Evolutionary conservation across 306 rosid genomes (phyloP).

Genomic region (Dryas octopetala): DNA sequence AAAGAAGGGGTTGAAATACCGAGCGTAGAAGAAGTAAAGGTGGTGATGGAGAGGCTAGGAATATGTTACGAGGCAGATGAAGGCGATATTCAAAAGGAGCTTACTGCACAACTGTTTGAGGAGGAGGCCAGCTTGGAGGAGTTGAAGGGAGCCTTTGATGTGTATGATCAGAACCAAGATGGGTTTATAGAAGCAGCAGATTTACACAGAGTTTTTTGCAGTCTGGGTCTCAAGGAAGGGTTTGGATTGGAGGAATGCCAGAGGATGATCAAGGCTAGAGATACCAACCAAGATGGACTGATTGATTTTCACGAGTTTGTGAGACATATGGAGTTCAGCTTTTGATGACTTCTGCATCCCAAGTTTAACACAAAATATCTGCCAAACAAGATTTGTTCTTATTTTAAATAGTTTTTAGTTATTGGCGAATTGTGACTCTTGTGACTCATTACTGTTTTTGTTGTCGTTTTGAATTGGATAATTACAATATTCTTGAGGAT

Average conservation of each 20-base stretch:
- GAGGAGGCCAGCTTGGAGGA: constrained; percentile 43
- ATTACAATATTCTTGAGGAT: too few species aligned
- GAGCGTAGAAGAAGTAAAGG: constrained; percentile 22
- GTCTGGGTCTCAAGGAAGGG: constrained; percentile 36
- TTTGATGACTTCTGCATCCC: background rate
- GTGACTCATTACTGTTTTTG: too few species aligned
- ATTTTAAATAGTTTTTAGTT: too few species aligned
- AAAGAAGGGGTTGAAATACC: too few species aligned
- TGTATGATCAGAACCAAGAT: constrained; percentile 52
- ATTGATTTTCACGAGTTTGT: constrained; percentile 45
- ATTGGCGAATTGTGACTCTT: too few species aligned
- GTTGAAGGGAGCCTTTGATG: constrained; percentile 48
- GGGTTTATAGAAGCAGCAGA: constrained; percentile 49
- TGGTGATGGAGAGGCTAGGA: constrained; percentile 41
- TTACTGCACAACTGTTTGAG: constrained; percentile 34
- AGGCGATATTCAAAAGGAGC: background rate
- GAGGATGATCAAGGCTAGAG: constrained; percentile 41
- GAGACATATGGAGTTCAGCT: constrained; percentile 32
- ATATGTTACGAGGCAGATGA: constrained; percentile 7
- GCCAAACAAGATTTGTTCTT: too few species aligned
- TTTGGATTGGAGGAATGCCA: constrained; percentile 24
- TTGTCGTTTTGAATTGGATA: too few species aligned
- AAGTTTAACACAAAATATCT: too few species aligned
- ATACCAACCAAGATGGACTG: constrained; percentile 43
- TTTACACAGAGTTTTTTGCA: constrained; percentile 30